Base-by-base conservation (phyloP, 1,284 basidiomycete genomes). In the Wolfiporia cocos region DNA sequence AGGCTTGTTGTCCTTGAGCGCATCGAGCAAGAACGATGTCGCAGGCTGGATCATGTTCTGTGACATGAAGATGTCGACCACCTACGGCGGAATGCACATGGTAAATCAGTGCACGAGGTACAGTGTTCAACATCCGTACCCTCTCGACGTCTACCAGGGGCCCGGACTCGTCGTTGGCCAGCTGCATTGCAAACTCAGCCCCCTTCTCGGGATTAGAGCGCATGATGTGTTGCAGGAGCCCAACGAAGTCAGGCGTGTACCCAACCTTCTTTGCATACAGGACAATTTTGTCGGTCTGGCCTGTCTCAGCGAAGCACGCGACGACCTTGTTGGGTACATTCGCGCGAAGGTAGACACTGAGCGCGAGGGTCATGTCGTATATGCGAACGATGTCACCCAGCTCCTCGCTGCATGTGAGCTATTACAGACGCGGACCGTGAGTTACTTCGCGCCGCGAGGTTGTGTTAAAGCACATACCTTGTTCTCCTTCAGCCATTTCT, bases 401-500 rank as follows among this genome's bases (percentile, higher is more conserved):
- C 67, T 99, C 95, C 67, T 99, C 96, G 58, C 87, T 92, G 72
- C 96, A 99, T 49, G 96, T 95, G 50, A 99, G 85, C 89, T 92
- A 43, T 35, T n/a, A 36, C 48, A 39, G 49, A 35, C 37, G 24
- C 11, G 34, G 4, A 34, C 36, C 18, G 41, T 41, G 26, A 32
- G n/a, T 10, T 6, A 11, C 15, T 6, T 29, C 21, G 34, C 29
- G 15, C 9, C 22, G 11, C 30, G 12, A 12, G 11, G 17, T 15
- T 24, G 42, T 5, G 19, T 32, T 14, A n/a, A 23, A 20, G 31
- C 20, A 46, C 61, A 24, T 49, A 82, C 89, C 80, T 99, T 99
- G 73, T 97, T 97, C 75, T 99, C 96, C 70, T 99, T 99, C 52
- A 99, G 71, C 96, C 96, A 99, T 62, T 99, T 99, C 71, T 99